Conservation (phyloP, 306 rosid genomes). For the Rosa multiflora region DNA sequence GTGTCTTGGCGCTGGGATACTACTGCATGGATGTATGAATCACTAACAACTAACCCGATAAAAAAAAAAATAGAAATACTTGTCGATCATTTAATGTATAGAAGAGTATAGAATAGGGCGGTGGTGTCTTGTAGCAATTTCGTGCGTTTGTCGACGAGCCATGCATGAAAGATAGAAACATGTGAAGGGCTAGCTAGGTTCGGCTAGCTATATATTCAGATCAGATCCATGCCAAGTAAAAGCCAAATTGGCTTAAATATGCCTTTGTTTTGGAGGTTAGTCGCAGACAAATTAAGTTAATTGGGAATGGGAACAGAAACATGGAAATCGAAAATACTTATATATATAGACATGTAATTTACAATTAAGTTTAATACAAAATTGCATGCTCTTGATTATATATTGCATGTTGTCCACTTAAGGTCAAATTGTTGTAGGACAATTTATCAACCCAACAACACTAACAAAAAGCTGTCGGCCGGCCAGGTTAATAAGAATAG, state of each 20-base stretch:
- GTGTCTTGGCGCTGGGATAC: no score
- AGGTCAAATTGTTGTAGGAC: slow-evolving; percentile 28
- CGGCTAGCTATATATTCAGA: not conserved
- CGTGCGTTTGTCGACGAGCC: not conserved
- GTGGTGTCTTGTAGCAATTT: not conserved
- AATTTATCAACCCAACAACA: not conserved
- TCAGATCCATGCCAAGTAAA: not conserved
- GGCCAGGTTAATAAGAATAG: slow-evolving; percentile 17
- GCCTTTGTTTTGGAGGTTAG: slow-evolving; percentile 4
- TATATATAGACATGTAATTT: not conserved
- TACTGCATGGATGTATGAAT: no score
- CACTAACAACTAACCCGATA: no score
- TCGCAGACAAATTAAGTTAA: not conserved
- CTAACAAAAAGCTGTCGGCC: slow-evolving; percentile 14
- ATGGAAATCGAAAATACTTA: not conserved
- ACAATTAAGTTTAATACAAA: not conserved
- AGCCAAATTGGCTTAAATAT: not conserved
- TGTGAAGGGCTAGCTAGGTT: not conserved
- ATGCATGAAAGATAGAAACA: not conserved
- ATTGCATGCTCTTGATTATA: not conserved
- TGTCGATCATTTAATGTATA: not conserved
- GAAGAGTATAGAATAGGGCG: not conserved
- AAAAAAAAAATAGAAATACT: no score
- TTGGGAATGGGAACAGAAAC: not conserved
- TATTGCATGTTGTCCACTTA: slow-evolving; percentile 10